Conservation (phyloP, 805 yeast species). For the Yarrowia divulgata region DNA sequence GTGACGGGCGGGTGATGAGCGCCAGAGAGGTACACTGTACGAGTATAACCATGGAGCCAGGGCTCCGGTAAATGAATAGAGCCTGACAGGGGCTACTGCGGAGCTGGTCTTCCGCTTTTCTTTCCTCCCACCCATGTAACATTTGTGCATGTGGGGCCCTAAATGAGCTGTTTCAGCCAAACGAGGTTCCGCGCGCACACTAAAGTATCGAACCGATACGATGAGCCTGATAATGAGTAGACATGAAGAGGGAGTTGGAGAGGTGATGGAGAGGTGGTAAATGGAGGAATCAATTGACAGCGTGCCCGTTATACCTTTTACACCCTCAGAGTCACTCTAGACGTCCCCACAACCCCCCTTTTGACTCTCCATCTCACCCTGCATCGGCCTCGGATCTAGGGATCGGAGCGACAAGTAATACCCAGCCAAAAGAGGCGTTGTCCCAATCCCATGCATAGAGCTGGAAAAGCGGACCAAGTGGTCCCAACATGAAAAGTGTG, state of each 20-base stretch:
- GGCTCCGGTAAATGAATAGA: neutral
- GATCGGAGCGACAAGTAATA: neutral
- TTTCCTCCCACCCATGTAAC: conserved; percentile 1
- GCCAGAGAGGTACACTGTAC: too few species aligned
- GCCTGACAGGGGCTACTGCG: too few species aligned
- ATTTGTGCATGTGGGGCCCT: neutral
- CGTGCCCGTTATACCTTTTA: too few species aligned
- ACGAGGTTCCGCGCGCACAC: neutral
- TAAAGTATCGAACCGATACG: neutral
- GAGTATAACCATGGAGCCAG: too few species aligned
- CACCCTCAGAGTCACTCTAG: too few species aligned
- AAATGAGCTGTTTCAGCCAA: conserved; percentile 17
- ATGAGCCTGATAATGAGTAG: neutral
- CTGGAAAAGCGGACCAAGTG: conserved; percentile 12
- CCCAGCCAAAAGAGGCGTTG: neutral
- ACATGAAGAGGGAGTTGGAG: neutral
- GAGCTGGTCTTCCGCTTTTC: neutral
- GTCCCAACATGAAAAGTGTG: conserved; percentile 33
- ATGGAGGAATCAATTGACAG: too few species aligned
- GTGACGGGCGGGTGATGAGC: too few species aligned
- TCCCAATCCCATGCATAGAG: conserved; percentile 31
- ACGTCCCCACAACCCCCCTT: neutral
- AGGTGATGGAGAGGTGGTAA: neutral
- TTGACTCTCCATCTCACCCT: neutral
- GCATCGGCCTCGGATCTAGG: conserved; percentile 3